Conservation (phyloP, 2,329 filamentous ascomycete genomes). For the Pyrenophora tritici-repentis region DNA sequence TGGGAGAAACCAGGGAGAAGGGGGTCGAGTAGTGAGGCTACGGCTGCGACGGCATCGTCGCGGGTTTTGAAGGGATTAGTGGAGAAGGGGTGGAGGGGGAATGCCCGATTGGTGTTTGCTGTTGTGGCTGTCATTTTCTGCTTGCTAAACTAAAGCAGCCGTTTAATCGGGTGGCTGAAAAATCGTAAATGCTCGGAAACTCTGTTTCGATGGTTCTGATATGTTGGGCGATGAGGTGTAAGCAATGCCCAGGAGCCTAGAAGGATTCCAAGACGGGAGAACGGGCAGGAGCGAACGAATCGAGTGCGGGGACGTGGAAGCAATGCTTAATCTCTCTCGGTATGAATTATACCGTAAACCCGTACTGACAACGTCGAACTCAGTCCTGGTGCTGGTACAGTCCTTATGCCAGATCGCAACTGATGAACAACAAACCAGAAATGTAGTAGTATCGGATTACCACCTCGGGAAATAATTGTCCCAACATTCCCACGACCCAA, state of each 20-base stretch:
- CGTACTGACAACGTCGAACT: too few relatives aligned
- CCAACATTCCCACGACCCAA: slow-evolving; percentile 1
- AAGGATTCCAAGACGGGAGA: slow-evolving; percentile 16
- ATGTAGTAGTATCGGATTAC: too few relatives aligned
- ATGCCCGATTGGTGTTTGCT: slow-evolving; percentile 50
- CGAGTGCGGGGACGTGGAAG: background rate
- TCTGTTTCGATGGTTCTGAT: background rate
- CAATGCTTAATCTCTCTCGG: slow-evolving; percentile 10
- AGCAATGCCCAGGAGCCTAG: slow-evolving; percentile 13
- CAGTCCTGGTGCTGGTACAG: too few relatives aligned
- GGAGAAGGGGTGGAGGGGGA: slow-evolving; percentile 50
- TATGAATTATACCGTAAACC: slow-evolving; percentile 1
- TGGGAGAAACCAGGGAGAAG: slow-evolving; percentile 74
- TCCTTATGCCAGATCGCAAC: too few relatives aligned
- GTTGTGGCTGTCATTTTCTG: slow-evolving; percentile 33
- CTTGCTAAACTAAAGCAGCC: too few relatives aligned
- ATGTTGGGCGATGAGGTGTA: background rate
- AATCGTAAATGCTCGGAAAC: slow-evolving; percentile 6
- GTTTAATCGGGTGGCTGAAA: background rate
- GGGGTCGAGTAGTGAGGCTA: slow-evolving; percentile 66
- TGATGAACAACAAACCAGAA: too few relatives aligned
- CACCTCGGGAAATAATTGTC: background rate
- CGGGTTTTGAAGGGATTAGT: slow-evolving; percentile 49
- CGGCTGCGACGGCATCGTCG: slow-evolving; percentile 51
- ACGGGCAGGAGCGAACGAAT: slow-evolving; percentile 8